Percentiles rank a stretch among this genome's conserved stretches.
phyloP scores from a whole-genome alignment of 106 monocot genomes.

The Phalaenopsis aphrodite region DNA sequence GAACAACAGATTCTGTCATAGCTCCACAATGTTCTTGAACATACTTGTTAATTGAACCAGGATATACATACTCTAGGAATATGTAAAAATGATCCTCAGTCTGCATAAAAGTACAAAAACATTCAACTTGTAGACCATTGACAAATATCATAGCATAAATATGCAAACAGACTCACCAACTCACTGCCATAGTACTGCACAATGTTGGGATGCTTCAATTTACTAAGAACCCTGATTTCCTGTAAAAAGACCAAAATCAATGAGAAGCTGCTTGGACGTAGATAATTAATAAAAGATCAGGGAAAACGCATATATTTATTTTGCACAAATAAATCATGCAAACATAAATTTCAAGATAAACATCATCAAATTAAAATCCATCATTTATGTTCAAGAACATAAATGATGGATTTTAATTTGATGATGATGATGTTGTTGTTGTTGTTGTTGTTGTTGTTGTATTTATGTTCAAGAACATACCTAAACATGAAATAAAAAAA shows the following conservation, averaged over 20 bases:
- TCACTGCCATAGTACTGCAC: constrained; percentile 98
- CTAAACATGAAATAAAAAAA: neutral
- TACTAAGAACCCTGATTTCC: constrained; percentile 95
- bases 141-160: constrained; percentile 2
- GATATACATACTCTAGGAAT: constrained; percentile 87
- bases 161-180: constrained; percentile 35
- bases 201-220: constrained; percentile 89
- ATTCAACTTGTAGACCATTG: constrained; percentile 10
- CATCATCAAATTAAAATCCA: neutral
- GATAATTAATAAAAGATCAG: neutral
- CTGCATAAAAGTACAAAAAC: constrained; percentile 32
- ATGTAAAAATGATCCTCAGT: constrained; percentile 81
- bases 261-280: neutral
- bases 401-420: neutral
- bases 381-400: too few relatives aligned
- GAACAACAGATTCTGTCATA: constrained; percentile 94
- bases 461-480: neutral
- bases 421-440: neutral
- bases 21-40: constrained; percentile 68
- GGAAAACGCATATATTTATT: neutral
- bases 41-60: constrained; percentile 93
- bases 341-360: neutral
- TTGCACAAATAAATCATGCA: neutral
- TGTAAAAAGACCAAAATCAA: constrained; percentile 26
- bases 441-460: too few relatives aligned